phyloP scores from a whole-genome alignment of 179 eudicot genomes.

The Silene noctiflora region DNA sequence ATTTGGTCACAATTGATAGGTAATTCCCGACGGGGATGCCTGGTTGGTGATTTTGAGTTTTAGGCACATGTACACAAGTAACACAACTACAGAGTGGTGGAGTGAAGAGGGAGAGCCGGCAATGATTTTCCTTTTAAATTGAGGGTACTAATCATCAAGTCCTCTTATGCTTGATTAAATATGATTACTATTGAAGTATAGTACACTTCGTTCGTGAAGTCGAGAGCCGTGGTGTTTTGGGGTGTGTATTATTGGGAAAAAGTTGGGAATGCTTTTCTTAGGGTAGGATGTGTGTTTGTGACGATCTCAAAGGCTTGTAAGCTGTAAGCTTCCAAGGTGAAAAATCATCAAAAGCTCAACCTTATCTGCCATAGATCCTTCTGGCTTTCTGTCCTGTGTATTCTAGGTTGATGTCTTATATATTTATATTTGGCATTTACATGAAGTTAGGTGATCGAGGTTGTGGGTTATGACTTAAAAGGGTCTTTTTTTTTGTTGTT shows the following conservation, averaged over 20 bases:
- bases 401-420: background rate
- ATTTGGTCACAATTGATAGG: background rate
- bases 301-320: background rate
- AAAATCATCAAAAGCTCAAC: background rate
- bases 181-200: slow-evolving; percentile 3
- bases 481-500: no score
- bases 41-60: background rate
- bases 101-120: background rate
- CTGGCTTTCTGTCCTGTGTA: background rate
- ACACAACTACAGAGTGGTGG: background rate
- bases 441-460: background rate
- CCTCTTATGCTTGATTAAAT: background rate
- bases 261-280: background rate
- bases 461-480: background rate
- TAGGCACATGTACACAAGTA: background rate
- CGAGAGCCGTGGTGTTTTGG: background rate
- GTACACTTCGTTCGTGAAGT: background rate
- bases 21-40: background rate
- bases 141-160: background rate
- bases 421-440: background rate
- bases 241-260: background rate
- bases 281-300: background rate
- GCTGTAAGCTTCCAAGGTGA: background rate
- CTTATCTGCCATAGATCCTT: background rate
- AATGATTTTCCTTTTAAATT: background rate